Percentiles rank a stretch among this genome's conserved stretches.
Conservation (phyloP, 192 early-diverging fungal species). For the Coemansia sp. region DNA sequence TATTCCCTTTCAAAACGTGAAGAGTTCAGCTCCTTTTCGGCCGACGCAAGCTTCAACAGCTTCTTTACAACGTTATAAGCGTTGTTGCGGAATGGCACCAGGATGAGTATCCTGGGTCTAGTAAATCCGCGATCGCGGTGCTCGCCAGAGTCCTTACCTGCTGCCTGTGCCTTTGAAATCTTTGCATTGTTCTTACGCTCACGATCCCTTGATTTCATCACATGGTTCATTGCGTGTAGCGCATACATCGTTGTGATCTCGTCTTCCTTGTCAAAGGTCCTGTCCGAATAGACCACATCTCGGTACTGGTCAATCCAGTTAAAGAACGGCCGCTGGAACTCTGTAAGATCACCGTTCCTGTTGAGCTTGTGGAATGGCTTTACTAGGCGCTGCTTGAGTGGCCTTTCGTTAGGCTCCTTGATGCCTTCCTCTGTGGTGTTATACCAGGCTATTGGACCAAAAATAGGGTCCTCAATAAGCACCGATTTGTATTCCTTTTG, state of each 20-base stretch:
- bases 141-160: conserved; percentile 65
- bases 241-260: conserved; percentile 72
- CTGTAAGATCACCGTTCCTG: conserved; percentile 23
- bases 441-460: conserved; percentile 34
- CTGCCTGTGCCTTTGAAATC: conserved; percentile 62
- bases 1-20: conserved; percentile 83
- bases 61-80: conserved; percentile 78
- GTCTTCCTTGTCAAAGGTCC: conserved; percentile 60
- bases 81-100: conserved; percentile 83
- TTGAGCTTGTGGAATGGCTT: conserved; percentile 42
- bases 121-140: conserved; percentile 95
- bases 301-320: conserved; percentile 68
- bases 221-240: conserved; percentile 90
- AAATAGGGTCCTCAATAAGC: conserved; percentile 33
- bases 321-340: conserved; percentile 62
- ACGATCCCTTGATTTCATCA: conserved; percentile 71
- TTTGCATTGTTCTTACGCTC: conserved; percentile 74
- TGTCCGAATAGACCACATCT: conserved; percentile 74
- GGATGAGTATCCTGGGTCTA: conserved; percentile 85
- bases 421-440: conserved; percentile 26
- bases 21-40: conserved; percentile 81
- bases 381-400: conserved; percentile 31
- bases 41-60: conserved; percentile 73
- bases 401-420: conserved; percentile 23
- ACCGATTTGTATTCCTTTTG: conserved; percentile 44